Evolutionary conservation across 176 grass and related monocot genomes (phyloP).

Genomic region (Microstegium vimineum): DNA sequence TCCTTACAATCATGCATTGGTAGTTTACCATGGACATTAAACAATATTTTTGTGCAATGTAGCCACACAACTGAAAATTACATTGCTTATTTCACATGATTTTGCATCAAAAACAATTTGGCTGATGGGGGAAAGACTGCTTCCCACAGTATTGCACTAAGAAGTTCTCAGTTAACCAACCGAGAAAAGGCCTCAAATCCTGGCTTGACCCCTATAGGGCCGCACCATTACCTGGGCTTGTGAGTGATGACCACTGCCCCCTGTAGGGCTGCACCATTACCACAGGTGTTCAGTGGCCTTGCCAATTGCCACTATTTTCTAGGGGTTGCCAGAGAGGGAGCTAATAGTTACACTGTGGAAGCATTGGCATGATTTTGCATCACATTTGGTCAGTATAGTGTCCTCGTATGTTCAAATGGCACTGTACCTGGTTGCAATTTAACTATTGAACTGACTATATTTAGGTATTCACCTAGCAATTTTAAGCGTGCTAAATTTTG

Average conservation of each 20-base stretch:
- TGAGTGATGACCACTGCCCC: neutral
- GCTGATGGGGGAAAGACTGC: neutral
- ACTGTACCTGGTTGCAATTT: neutral
- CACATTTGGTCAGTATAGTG: neutral
- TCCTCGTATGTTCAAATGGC: neutral
- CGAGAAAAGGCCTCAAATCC: neutral
- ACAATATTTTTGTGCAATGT: neutral
- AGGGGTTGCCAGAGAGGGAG: neutral
- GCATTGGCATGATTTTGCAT: neutral
- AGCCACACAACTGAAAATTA: slow-evolving; percentile 7
- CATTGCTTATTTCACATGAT: neutral
- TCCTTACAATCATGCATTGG: neutral
- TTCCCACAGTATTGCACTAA: neutral
- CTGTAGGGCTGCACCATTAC: neutral
- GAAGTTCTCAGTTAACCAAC: neutral
- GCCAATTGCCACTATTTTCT: neutral
- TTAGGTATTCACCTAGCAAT: neutral
- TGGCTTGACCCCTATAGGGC: neutral
- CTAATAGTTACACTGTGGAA: neutral
- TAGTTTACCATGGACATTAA: neutral
- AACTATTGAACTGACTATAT: neutral
- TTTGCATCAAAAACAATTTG: neutral
- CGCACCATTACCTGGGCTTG: neutral
- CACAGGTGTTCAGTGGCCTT: neutral
- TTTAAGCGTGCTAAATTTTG: neutral